Evolutionary conservation across 805 yeast genomes (phyloP).

Genomic region (Saturnispora zaruensis): DNA sequence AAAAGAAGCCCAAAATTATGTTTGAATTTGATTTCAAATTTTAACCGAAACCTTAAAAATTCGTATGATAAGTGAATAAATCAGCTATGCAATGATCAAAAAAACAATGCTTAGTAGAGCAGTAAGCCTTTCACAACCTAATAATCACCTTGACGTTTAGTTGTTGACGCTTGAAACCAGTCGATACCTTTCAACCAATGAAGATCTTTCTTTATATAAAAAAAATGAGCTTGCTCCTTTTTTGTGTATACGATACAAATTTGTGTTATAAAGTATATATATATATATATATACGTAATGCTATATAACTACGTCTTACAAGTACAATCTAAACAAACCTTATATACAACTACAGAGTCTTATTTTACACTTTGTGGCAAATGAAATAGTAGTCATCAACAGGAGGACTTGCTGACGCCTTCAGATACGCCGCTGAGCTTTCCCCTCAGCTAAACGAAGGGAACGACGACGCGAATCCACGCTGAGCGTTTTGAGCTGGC

Average conservation of each 20-base stretch:
- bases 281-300: too few relatives aligned
- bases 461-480: neutral
- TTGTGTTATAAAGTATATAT: neutral
- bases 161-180: neutral
- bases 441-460: neutral
- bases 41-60: neutral
- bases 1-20: neutral
- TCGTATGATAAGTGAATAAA: neutral
- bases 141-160: too few relatives aligned
- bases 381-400: neutral
- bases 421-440: neutral
- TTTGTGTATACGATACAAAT: too few relatives aligned
- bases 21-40: too few relatives aligned
- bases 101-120: too few relatives aligned
- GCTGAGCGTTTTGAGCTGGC: neutral
- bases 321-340: too few relatives aligned
- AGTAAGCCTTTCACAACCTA: too few relatives aligned
- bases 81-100: too few relatives aligned
- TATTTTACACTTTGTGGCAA: neutral
- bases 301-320: too few relatives aligned
- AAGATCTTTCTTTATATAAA: neutral
- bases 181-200: neutral
- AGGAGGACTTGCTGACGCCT: neutral
- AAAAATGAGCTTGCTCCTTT: neutral
- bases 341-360: too few relatives aligned